A percentile compares a stretch with the other conserved stretches of the same genome.
Conservation (phyloP, 106 monocot genomes). For the Phalaenopsis aphrodite region DNA sequence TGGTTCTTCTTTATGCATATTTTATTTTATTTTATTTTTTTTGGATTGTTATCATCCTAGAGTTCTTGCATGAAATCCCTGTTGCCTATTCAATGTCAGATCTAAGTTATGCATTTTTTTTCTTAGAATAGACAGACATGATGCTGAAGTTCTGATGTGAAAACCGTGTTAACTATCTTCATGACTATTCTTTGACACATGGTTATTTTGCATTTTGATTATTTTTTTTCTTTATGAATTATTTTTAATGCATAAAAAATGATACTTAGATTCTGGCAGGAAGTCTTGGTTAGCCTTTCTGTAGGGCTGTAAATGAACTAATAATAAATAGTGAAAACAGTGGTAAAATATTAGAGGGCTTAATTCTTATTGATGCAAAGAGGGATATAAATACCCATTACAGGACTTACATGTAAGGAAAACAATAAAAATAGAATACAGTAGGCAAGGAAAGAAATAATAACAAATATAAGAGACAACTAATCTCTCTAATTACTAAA, state of each 20-base stretch:
- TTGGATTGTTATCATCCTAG: not conserved
- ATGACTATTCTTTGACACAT: not conserved
- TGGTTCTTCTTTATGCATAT: not conserved
- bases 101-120: not conserved
- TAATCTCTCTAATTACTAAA: too few species aligned
- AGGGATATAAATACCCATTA: too few species aligned
- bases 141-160: not conserved
- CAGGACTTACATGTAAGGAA: too few species aligned
- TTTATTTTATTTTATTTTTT: not conserved
- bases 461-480: too few species aligned
- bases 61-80: not conserved
- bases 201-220: not conserved
- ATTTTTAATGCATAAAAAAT: not conserved
- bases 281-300: not conserved
- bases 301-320: too few species aligned
- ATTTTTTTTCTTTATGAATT: not conserved
- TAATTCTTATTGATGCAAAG: too few species aligned
- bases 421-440: too few species aligned
- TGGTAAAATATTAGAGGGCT: too few species aligned
- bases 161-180: not conserved
- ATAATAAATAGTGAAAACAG: too few species aligned
- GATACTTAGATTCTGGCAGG: not conserved
- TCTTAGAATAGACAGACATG: not conserved
- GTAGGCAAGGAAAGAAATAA: too few species aligned
- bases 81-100: not conserved